A percentile compares a stretch with the other conserved stretches of the same genome.
Evolutionary conservation across 2,329 filamentous ascomycete genomes (phyloP).

Genomic region (Seiridium cupressi): DNA sequence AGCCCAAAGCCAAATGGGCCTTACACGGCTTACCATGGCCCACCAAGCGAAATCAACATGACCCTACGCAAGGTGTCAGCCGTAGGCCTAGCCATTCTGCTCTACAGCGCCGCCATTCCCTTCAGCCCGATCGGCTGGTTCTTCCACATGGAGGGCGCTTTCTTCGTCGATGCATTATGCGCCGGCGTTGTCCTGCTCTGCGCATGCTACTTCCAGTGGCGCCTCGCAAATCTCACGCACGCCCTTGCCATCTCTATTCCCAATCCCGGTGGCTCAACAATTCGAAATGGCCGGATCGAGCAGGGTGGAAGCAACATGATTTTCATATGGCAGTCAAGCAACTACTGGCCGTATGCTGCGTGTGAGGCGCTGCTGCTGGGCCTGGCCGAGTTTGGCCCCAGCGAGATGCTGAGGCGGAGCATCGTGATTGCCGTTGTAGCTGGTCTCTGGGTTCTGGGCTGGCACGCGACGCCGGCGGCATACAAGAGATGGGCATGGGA

Average conservation of each 20-base stretch:
- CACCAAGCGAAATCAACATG: constrained; percentile 4
- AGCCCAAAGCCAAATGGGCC: constrained; percentile 1
- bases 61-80: constrained; percentile 12
- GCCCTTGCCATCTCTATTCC: constrained; percentile 14
- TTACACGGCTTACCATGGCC: neutral
- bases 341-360: constrained; percentile 17
- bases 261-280: neutral
- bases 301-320: neutral
- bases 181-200: constrained; percentile 34
- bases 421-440: constrained; percentile 14
- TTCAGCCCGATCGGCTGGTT: constrained; percentile 17
- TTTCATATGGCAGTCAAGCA: constrained; percentile 17
- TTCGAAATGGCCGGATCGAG: constrained; percentile 16
- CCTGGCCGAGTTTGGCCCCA: constrained; percentile 18
- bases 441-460: constrained; percentile 17
- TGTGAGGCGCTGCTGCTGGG: constrained; percentile 17
- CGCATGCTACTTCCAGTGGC: constrained; percentile 27
- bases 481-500: constrained; percentile 17
- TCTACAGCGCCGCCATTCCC: constrained; percentile 18
- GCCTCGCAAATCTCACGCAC: constrained; percentile 12
- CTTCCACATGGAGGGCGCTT: constrained; percentile 28
- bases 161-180: constrained; percentile 43
- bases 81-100: constrained; percentile 15
- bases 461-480: constrained; percentile 14
- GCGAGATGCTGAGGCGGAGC: constrained; percentile 14